Percentiles rank a stretch among this genome's conserved stretches.
Evolutionary conservation across 768 basidiomycete species (phyloP).

Genomic region (Lentinula aciculospora): DNA sequence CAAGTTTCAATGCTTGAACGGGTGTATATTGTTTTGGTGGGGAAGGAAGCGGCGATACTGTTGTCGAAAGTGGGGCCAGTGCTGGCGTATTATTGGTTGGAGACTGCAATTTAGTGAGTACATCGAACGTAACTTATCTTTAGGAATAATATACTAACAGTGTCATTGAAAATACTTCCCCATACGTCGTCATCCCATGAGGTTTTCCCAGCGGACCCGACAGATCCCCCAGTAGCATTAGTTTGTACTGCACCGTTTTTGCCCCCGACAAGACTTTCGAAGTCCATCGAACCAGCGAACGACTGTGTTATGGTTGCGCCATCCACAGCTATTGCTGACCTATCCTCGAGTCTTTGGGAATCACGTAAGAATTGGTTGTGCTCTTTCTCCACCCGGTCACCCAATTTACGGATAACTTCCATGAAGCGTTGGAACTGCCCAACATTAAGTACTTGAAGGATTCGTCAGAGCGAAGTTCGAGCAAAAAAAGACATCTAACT

Average conservation of each 20-base stretch:
- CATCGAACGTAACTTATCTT: not conserved
- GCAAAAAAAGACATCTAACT: constrained; percentile 20
- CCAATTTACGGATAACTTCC: constrained; percentile 68
- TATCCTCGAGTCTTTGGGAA: constrained; percentile 85
- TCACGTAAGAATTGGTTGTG: constrained; percentile 91
- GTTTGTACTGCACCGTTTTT: constrained; percentile 40
- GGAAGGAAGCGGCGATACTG: constrained; percentile 8
- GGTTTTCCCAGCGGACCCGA: constrained; percentile 19
- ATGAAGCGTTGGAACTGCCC: constrained; percentile 93
- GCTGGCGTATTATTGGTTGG: not conserved
- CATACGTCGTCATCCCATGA: constrained; percentile 83
- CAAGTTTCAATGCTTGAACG: constrained; percentile 9
- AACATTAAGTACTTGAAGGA: constrained; percentile 60
- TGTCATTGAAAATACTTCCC: constrained; percentile 66
- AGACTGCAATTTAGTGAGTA: not conserved
- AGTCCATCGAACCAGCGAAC: constrained; percentile 61
- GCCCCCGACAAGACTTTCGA: constrained; percentile 80
- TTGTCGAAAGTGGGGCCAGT: constrained; percentile 14
- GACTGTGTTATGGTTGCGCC: constrained; percentile 28
- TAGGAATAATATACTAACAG: constrained; percentile 8
- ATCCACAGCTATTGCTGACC: constrained; percentile 43
- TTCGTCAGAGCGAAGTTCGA: not conserved
- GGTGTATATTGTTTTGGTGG: constrained; percentile 11
- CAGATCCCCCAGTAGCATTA: constrained; percentile 1
- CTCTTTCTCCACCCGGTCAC: constrained; percentile 87